Evolutionary conservation across 495 filamentous ascomycete genomes (phyloP).

Genomic region (Aspergillus saccharolyticus): DNA sequence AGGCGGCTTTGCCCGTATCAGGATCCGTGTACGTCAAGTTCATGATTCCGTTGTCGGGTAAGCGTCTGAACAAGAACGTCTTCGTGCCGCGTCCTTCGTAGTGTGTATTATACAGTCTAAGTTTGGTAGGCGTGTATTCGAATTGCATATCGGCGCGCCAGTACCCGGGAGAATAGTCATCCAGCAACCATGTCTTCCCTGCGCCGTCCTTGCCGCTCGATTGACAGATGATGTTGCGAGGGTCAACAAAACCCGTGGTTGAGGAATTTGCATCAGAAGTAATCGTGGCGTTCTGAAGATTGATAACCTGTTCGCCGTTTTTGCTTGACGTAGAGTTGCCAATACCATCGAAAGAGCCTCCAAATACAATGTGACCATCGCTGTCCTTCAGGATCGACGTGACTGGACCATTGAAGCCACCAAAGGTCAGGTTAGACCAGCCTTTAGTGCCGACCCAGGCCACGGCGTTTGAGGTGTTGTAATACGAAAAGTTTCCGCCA

Average conservation of each 20-base stretch:
- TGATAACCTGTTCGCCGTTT: constrained; percentile 70
- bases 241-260: constrained; percentile 64
- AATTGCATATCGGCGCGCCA: constrained; percentile 83
- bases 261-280: constrained; percentile 57
- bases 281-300: constrained; percentile 71
- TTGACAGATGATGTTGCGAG: constrained; percentile 81
- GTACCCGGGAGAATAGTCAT: constrained; percentile 72
- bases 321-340: constrained; percentile 69
- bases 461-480: constrained; percentile 82
- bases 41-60: constrained; percentile 89
- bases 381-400: constrained; percentile 73
- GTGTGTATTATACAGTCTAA: constrained; percentile 87
- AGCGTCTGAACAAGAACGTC: constrained; percentile 73
- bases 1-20: constrained; percentile 53
- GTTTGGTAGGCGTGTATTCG: constrained; percentile 75
- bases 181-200: constrained; percentile 77
- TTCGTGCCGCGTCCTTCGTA: constrained; percentile 80
- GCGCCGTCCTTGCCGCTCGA: constrained; percentile 56
- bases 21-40: constrained; percentile 89
- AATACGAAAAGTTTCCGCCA: constrained; percentile 75
- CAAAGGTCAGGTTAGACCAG: constrained; percentile 85
- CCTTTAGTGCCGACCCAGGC: constrained; percentile 64
- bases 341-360: constrained; percentile 85
- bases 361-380: constrained; percentile 83
- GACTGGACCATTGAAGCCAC: constrained; percentile 92